Evolutionary conservation across 129 eudicot genomes (phyloP), one percentile per base, ranked within the genome.

Genomic region (Calendula officinalis): DNA sequence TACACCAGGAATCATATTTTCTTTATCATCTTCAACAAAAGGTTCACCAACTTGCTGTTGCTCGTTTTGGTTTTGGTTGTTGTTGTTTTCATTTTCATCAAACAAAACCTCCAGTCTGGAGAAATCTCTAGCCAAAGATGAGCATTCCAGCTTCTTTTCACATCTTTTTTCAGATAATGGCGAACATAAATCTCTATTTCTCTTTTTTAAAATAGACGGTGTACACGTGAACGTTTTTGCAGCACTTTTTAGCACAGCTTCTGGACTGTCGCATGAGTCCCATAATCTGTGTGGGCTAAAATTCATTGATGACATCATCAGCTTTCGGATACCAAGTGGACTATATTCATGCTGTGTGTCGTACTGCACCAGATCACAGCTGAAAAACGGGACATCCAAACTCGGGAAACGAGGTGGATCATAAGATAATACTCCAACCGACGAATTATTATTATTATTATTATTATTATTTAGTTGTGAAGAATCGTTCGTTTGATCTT

Each of bases 371-470:
- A 92, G 79, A 83, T 92, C 99, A 73, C 99, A 92, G 73, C 95
- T 83, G 27, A 88, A 83, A 48, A 92, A 92, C 8, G 99, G 99
- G n/a, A 92, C 69, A 54, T 92, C 99, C 73, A 88, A 69, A 67
- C 89, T 83, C n/a, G 99, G 99, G 70, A 88, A 88, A 34, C 99
- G 84, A 57, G 99, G 99, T 5, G 99, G 96, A 55, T 92, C 96
- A 62, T 85, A 92, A 60, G 76, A 88, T 61, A 92, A 65, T 60
- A 80, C 75, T 73, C 99, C 66, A 63, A 43, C 35, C 9, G 82
- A 27, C 38, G 77, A 52, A 51, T 70, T 33, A 58, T 53, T 51
- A 45, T 50, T 50, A 40, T 76, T 36, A n/a, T n/a, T n/a, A 51
- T 70, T 33, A 58, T 53, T 51, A 45, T 50, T 50, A 40, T 76